Evolutionary conservation across 2,329 filamentous ascomycete species (phyloP), one percentile per base, ranked within the genome.

Genomic region (Claviceps pusilla): DNA sequence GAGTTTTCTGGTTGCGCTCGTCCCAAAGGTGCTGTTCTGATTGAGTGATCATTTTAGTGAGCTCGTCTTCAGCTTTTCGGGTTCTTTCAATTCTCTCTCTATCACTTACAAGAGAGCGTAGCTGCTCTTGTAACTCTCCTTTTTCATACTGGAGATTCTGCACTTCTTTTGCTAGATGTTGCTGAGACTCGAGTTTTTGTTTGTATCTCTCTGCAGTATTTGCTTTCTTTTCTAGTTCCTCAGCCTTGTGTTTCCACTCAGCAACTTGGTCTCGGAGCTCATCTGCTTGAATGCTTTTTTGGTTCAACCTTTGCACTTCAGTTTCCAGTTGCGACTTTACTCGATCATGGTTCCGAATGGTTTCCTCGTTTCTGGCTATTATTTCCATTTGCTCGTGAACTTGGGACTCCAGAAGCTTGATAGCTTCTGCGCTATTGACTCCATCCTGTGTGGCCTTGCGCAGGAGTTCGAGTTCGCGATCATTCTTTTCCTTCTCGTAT

Each of bases 361-460:
- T 60, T 65, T 90, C 86, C 60, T 88, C 79, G 29, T 74, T 77
- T 39, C 64, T 63, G 43, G 82, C 80, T 62, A 90, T 89, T 51
- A 88, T 73, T 55, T 84, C 76, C 65, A 87, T 83, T 61, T 86
- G 82, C 60, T 88, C 80, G 45, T 78, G 77, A 29, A 84, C 71
- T 59, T 77, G 76, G 47, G 71, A 69, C 59, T 83, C 73, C 60
- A 85, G 69, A 56, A 74, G 68, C 67, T 72, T 71, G 58, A 80
- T 75, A 51, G 75, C 69, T 54, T 76, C 72, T 28, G 70, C 75
- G 64, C 70, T 78, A 66, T 71, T 72, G 66, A 72, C 68, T 64
- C 79, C 70, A 70, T 79, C 69, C 66, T 73, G 60, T 65, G 73
- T 69, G 69, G 78, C 67, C 61, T 74, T 71, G 59, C 72, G 65